Base-by-base conservation (phyloP, 805 yeast species). In the Ogataea polymorpha region DNA sequence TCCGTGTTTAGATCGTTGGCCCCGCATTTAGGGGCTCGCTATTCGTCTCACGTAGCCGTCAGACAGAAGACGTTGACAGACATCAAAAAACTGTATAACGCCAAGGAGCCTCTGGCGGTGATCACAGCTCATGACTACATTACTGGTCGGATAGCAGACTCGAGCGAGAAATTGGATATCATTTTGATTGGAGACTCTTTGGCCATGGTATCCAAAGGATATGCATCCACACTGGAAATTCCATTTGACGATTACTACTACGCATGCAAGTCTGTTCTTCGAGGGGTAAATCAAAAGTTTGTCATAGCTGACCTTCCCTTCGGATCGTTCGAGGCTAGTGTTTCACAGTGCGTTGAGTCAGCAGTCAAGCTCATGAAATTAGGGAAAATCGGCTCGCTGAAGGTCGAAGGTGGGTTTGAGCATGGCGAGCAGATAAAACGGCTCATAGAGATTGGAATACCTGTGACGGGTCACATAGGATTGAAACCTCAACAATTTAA, bases 381-480 rank as follows among this genome's bases (percentile, higher is more conserved):
- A 29, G 79, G 86, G 57, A 49, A 86, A 41, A 69, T 72, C 2
- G 79, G 88, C 49, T 91, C 86, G 0, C 74, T 91, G 42, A 91
- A 93, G 58, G 56, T 93, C 10, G 99, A 93, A 65, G 95, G 96
- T 6, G 90, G 93, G 0, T 63, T 56, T 28, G 80, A 76, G 41
- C 74, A 72, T 41, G 60, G 78, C 3, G 66, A 73, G 2, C 75
- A 82, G 1, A 75, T 93, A 8, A 54, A 62, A 42, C 72, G 72
- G 45, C 62, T 91, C 14, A 71, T 80, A 1, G 58, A 71, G 4
- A 68, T 82, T 13, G 98, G 98, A 1, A 80, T 91, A 8, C 95
- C 97, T 0, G 89, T 89, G 2, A 73, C 87, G 65, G 97, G 95
- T 1, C 99, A 91, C 61, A 77, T 87, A 23, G 99, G 99, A 0